Evolutionary conservation across 2,329 filamentous ascomycete species (phyloP).

Genomic region (Aureobasidium sp.): DNA sequence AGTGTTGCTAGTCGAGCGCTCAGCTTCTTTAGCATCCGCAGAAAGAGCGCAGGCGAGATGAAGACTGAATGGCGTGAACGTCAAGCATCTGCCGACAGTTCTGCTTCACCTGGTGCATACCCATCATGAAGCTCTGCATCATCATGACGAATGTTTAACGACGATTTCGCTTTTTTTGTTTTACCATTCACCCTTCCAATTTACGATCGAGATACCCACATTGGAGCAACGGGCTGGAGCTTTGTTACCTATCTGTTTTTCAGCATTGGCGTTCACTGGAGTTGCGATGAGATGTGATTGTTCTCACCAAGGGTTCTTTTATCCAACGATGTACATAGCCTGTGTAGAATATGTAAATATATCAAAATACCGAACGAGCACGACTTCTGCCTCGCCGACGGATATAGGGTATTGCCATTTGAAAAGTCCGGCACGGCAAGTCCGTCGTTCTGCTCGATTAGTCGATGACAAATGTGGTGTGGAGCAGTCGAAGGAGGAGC

Average conservation of each 20-base stretch:
- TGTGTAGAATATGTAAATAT: not conserved
- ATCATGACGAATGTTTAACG: not conserved
- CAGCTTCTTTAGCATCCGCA: constrained; percentile 25
- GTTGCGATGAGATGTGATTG: not conserved
- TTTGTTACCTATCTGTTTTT: not conserved
- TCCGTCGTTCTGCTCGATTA: not conserved
- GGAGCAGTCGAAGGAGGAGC: not conserved
- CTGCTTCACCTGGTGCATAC: not conserved
- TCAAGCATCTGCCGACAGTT: constrained; percentile 1
- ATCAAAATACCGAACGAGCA: not conserved
- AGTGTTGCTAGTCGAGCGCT: constrained; percentile 25
- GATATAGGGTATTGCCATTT: not conserved
- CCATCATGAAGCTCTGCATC: not conserved
- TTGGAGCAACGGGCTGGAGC: not conserved
- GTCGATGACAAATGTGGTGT: not conserved
- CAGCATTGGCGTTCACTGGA: constrained; percentile 3
- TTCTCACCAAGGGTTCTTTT: not conserved
- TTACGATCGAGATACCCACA: constrained; percentile 5
- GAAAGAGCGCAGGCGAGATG: constrained; percentile 17
- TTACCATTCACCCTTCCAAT: not conserved
- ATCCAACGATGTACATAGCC: not conserved
- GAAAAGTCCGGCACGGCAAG: not conserved
- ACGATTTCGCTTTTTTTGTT: not conserved
- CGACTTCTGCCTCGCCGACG: not conserved
- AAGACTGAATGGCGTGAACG: constrained; percentile 14